phyloP scores from a whole-genome alignment of 2,329 filamentous ascomycete genomes.

The Fusarium avenaceum region DNA sequence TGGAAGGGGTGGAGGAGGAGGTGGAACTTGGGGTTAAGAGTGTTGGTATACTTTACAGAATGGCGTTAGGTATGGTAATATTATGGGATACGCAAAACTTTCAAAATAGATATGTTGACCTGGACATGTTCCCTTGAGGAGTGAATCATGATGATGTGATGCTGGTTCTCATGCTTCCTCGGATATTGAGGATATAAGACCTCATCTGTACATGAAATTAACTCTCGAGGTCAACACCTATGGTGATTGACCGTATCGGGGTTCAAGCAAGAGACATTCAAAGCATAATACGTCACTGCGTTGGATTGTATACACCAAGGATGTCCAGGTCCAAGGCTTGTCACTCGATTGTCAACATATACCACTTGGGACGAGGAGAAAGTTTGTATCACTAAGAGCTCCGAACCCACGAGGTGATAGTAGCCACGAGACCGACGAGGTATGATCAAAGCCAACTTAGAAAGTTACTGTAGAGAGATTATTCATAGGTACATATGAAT shows the following conservation, averaged over 20 bases:
- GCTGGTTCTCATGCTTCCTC: neutral
- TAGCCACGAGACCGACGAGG: neutral
- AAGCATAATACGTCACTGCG: neutral
- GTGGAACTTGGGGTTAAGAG: conserved; percentile 85
- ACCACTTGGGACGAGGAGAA: neutral
- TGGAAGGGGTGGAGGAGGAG: conserved; percentile 85
- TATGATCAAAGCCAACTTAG: neutral
- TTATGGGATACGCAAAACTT: neutral
- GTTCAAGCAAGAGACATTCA: neutral
- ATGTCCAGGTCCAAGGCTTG: neutral
- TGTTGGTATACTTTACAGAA: neutral
- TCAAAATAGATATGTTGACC: neutral
- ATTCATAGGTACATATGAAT: neutral
- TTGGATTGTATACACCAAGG: neutral
- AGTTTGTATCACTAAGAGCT: neutral
- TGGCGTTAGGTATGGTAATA: neutral
- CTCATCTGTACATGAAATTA: too few relatives aligned
- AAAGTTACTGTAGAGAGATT: neutral
- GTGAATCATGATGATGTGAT: neutral
- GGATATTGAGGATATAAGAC: neutral
- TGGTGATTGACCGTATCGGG: too few relatives aligned
- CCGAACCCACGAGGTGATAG: neutral
- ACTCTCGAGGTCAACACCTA: neutral
- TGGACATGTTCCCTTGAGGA: neutral
- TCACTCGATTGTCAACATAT: neutral